Evolutionary conservation across 805 yeast species (phyloP).

Genomic region (Debaryomyces maramus): DNA sequence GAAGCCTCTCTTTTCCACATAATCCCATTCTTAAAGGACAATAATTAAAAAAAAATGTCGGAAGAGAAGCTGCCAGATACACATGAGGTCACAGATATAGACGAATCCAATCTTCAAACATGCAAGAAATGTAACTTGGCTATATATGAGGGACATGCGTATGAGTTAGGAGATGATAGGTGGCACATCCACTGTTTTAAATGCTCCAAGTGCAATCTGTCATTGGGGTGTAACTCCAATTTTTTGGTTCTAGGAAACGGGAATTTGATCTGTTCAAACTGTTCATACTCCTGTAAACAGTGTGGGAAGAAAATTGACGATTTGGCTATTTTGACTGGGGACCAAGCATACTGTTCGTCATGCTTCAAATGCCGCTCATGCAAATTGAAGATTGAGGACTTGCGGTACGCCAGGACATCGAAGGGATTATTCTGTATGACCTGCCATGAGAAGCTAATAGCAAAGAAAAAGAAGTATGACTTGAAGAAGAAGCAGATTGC

Average conservation of each 20-base stretch:
- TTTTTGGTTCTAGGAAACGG: constrained; percentile 93
- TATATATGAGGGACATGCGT: constrained; percentile 89
- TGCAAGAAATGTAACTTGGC: constrained; percentile 45
- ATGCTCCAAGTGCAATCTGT: constrained; percentile 79
- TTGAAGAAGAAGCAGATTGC: constrained; percentile 38
- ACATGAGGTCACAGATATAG: constrained; percentile 2
- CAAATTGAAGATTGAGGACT: constrained; percentile 78
- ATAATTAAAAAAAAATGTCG: background rate
- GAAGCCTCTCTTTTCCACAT: no score
- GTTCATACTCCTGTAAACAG: constrained; percentile 86
- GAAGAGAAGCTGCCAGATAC: background rate
- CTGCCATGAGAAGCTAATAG: constrained; percentile 83
- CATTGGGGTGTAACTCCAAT: constrained; percentile 83
- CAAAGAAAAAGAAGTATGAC: constrained; percentile 68
- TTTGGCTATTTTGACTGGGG: constrained; percentile 91
- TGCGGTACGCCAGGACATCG: constrained; percentile 88
- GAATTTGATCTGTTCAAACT: constrained; percentile 80
- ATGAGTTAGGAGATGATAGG: constrained; percentile 88
- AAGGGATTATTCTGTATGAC: constrained; percentile 91
- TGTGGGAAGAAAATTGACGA: constrained; percentile 89
- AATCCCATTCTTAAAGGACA: no score
- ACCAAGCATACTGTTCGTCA: constrained; percentile 87
- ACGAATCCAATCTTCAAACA: constrained; percentile 19
- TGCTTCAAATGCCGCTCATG: constrained; percentile 92
- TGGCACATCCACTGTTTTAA: constrained; percentile 95